Base-by-base conservation (phyloP, 139 green algal species). In the Diplosphaera chodatii region DNA sequence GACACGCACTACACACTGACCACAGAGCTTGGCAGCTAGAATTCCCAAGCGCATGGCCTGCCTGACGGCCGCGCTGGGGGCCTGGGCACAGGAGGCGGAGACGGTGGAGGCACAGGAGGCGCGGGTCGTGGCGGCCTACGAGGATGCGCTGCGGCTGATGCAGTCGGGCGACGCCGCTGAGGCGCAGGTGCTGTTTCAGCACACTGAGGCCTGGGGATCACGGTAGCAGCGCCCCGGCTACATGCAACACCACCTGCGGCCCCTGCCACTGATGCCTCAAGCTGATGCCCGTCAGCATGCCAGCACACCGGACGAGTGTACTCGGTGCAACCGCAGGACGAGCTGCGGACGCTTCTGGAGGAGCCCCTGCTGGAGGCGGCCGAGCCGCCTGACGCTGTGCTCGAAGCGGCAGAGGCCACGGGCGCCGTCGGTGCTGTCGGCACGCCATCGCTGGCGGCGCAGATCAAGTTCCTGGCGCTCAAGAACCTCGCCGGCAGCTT, bases 361-460 rank as follows among this genome's bases (percentile, higher is more conserved):
- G 70, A 74, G 8, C 59, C 70, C 1, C 27, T 74, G n/a, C n/a
- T 68, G 59, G 10, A 37, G 27, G n/a, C 33, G n/a, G 32, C n/a
- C 8, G 62, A 28, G 32, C 63, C 55, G 10, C 32, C 1, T 6
- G 62, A n/a, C n/a, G n/a, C n/a, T n/a, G n/a, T n/a, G n/a, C n/a
- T n/a, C n/a, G n/a, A n/a, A n/a, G n/a, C n/a, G n/a, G n/a, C n/a
- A n/a, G n/a, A n/a, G n/a, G n/a, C n/a, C n/a, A n/a, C n/a, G n/a
- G n/a, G n/a, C n/a, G n/a, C 40, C 25, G 31, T 48, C 67, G 29
- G 25, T n/a, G 41, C 40, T n/a, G 48, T 18, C 16, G 48, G 4
- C 10, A 3, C 48, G 18, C 48, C 48, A 18, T 59, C 48, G 97
- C 90, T 76, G 67, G 5, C 29, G 67, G 67, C 40, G 37, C 71